Base-by-base conservation (phyloP, 1,139 yeast genomes). In the Blastobotrys apis region DNA sequence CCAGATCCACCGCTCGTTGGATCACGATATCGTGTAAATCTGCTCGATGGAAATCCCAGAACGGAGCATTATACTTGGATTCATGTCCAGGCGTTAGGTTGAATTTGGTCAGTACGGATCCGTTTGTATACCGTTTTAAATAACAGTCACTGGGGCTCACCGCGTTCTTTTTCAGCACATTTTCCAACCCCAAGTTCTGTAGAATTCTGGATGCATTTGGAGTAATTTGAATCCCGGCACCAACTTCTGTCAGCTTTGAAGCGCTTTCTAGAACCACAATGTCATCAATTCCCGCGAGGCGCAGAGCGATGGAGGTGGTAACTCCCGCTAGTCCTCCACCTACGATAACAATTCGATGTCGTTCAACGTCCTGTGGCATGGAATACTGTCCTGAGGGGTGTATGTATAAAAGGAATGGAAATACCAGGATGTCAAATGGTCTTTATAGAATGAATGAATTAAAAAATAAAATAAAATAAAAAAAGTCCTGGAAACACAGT, bases 161-260 rank as follows among this genome's bases (percentile, higher is more conserved):
- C 59, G 26, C 64, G 51, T 13, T 48, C 35, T 3, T 51, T 48
- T 29, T 52, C 51, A 8, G 67, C 51, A 8, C 55, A 47, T 21
- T 57, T 53, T 46, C 54, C 48, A 47, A 62, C 50, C 1, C 70
- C 70, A 44, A 60, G 56, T 8, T 49, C 48, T 26, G 55, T 54
- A 17, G 64, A 49, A 23, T 65, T 57, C 37, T 55, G 50, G 31
- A 60, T 53, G 17, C 67, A 36, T 64, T 65, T 13, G 70, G 70
- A n/a, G 68, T 67, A 27, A 64, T 56, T 52, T 66, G 71, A 43
- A 66, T 66, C 9, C 71, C 71, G 5, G 73, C 74, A 5, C 74
- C 74, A 9, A 69, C 71, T 52, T 69, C 73, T 13, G 64, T 65
- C 15, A 67, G 57, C 37, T 56, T 54, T 27, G 52, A 49, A 25